Base-by-base conservation (phyloP, 768 basidiomycete genomes). In the Tubosaeta sp. region DNA sequence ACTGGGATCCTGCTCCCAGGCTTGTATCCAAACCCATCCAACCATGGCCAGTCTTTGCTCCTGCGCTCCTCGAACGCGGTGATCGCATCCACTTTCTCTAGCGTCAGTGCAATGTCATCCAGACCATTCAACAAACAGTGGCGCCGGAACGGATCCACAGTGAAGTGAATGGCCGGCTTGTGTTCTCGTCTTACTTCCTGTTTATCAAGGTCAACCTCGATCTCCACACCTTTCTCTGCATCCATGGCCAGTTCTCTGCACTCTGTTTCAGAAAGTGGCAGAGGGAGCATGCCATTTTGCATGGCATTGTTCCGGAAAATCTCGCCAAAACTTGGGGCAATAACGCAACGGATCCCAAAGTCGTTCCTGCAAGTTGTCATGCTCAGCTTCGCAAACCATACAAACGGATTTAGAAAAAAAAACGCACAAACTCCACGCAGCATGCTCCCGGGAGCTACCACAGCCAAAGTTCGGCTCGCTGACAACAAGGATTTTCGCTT, bases 81-180 rank as follows among this genome's bases (percentile, higher is more conserved):
- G 58, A 99, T 97, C n/a, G 77, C 68, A 10, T 73, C 73, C 31
- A 76, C 83, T 66, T 84, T 85, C 69, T 91, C 85, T 76, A 99
- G 75, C 41, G 97, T 99, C 70, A 99, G 75, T 39, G 88, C 94
- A 57, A 99, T 95, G 64, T 97, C 97, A 68, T 99, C 97, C 58
- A 98, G 74, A 31, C 97, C 97, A 63, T 99, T 94, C 71, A 99
- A 69, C 68, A 99, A 73, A 68, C 97, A 95, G 66, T 95, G 91
- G 50, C 91, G 77, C 56, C 95, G 79, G 87, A 98, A 99, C 0
- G 86, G 73, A 71, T 99, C 97, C 45, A 86, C 83, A 35, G 77
- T 76, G 74, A 99, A 99, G 38, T 77, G 51, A 56, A 97, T 84
- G 17, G 86, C 67, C 2, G 80, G 71, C 63, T 90, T 80, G 51